Evolutionary conservation across 164 flowering plant species (phyloP).

Genomic region (Warburgia ugandensis): DNA sequence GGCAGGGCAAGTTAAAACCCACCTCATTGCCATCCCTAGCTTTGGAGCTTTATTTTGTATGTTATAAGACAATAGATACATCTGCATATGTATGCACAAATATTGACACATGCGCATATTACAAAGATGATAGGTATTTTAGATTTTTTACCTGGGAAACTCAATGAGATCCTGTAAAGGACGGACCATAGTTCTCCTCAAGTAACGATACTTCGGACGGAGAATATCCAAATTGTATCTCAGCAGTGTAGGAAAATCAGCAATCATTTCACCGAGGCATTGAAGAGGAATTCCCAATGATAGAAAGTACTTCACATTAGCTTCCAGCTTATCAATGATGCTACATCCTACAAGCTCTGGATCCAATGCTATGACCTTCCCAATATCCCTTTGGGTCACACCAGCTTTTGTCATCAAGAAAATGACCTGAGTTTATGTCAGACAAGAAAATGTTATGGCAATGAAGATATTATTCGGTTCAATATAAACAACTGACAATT

Average conservation of each 20-base stretch:
- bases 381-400: slow-evolving; percentile 56
- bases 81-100: neutral
- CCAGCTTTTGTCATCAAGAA: slow-evolving; percentile 87
- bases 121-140: neutral
- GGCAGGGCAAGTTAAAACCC: no score
- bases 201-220: slow-evolving; percentile 78
- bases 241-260: slow-evolving; percentile 83
- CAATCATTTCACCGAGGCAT: slow-evolving; percentile 73
- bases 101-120: neutral
- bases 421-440: no score
- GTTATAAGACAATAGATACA: no score
- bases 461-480: no score
- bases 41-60: no score
- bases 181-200: slow-evolving; percentile 80
- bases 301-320: slow-evolving; percentile 65
- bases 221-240: slow-evolving; percentile 72
- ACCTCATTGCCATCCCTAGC: no score
- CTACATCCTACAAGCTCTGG: slow-evolving; percentile 93
- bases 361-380: slow-evolving; percentile 72
- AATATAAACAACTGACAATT: no score
- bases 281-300: slow-evolving; percentile 67
- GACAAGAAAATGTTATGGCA: no score
- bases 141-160: slow-evolving; percentile 67
- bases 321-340: slow-evolving; percentile 64
- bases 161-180: slow-evolving; percentile 79